These are phyloP conservation scores for Colletotrichum siamense DNA, from an alignment of 2,329 filamentous ascomycete genomes.

Conservation along the genomic window DNA sequence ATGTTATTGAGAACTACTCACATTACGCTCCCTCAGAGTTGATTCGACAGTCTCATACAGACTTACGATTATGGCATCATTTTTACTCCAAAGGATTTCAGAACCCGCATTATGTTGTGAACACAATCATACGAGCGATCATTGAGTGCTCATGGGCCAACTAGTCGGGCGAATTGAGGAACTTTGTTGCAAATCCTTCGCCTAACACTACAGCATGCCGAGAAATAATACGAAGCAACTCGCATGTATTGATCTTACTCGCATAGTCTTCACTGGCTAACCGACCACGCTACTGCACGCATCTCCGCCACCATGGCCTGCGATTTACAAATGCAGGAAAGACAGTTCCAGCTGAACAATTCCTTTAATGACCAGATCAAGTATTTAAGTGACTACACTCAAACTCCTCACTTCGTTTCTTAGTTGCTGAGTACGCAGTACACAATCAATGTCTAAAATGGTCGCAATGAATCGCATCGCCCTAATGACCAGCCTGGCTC, in stretches of 20 bases:
- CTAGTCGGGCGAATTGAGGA: neutral
- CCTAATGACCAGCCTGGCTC: neutral
- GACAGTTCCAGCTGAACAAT: neutral
- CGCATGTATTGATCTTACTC: neutral
- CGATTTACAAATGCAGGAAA: neutral
- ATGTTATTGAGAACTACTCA: fast-evolving
- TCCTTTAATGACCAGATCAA: neutral
- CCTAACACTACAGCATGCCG: neutral
- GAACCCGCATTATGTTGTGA: neutral
- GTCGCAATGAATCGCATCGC: neutral
- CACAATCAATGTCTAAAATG: neutral
- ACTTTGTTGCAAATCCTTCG: neutral
- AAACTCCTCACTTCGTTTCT: neutral
- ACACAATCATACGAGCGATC: neutral
- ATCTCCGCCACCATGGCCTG: neutral
- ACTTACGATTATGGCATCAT: neutral
- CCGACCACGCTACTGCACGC: neutral
- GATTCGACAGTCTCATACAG: neutral
- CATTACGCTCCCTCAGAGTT: neutral
- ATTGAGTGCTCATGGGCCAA: neutral
- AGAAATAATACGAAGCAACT: neutral
- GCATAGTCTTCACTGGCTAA: neutral
- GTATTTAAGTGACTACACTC: neutral
- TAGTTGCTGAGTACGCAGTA: neutral
- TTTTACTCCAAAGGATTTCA: neutral